Base-by-base conservation (phyloP, 805 yeast species). In the Candida silvatica region DNA sequence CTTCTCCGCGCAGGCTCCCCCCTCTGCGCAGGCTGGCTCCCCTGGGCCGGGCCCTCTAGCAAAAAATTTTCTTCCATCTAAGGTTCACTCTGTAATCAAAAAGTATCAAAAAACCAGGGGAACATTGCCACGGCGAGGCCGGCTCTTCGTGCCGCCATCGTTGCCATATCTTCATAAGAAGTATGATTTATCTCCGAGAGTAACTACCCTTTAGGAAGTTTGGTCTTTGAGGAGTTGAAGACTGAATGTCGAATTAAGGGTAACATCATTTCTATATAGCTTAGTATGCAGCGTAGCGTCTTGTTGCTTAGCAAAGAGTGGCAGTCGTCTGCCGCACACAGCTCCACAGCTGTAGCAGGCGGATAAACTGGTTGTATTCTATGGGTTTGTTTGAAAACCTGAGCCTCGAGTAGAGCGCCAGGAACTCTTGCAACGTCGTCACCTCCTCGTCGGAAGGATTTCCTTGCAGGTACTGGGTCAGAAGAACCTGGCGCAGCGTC, bases 81-180 rank as follows among this genome's bases (percentile, higher is more conserved):
- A 22, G 11, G 11, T 8, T 22, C 24, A 22, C 24, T 51, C 65
- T 53, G 50, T 57, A 71, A 72, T 71, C 77, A 71, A 73, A 73
- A 73, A 72, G 72, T 57, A 55, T 55, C 12, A 8, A 51, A 41
- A 34, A 37, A 49, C 31, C 47, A 48, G 65, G 79, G 74, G 75
- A 70, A 62, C 61, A 68, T 69, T 73, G 80, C 80, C 80, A 74
- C 80, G 80, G 63, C 78, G 78, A 60, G 69, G 58, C 67, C 66
- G 70, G 66, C 73, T 59, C 64, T 64, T 64, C 68, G 77, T 70
- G 71, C 76, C 71, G 67, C 65, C 62, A 64, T 59, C 78, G 78
- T 72, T 74, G 80, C 80, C 80, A 74, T 71, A 59, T 64, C 43
- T 29, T 38, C 44, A 20, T 30, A 30, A 26, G 39, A 46, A 46